Evolutionary conservation across 495 filamentous ascomycete species (phyloP), one percentile per base, ranked within the genome.

Genomic region (Penicillium verhagenii): DNA sequence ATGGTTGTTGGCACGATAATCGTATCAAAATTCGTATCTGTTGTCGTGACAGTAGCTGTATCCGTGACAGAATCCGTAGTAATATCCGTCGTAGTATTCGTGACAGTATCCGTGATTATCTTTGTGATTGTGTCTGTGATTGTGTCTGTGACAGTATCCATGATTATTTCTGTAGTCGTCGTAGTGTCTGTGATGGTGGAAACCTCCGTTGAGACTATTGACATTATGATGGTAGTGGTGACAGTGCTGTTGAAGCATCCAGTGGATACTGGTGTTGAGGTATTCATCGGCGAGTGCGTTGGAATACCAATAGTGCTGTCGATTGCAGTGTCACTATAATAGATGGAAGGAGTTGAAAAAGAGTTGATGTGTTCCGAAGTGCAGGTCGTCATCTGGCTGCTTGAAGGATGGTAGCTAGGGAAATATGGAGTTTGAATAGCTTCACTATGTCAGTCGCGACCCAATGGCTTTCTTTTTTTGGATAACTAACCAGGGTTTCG

Each of bases 1-100:
- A 63, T 63, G 23, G 60, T 59, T 7, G 54, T 58, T 8, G 54
- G 47, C 50, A 56, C 60, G 31, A 51, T 35, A 35, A 35, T 47
- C 19, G 53, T 53, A 9, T n/a, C 25, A 4, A 10, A 33, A 7
- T 31, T 45, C n/a, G 37, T 35, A 11, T 24, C 43, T 6, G 48
- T 52, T 11, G 28, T 47, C 25, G 52, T 53, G 3, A 24, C 24
- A n/a, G 24, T 53, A 10, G 38, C 44, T 16, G 35, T 31, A 16
- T 24, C 43, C 7, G 54, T 52, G 4, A 48, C 20, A 0, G 19
- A 21, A 21, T 16, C 29, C 14, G 44, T 42, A 19, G 42, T 16
- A 19, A 11, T 31, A 35, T 35, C 33, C 14, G 33, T 35, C 3
- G 11, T 13, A 16, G 33, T 35, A 16, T 35, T 14, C 2, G 31